These are phyloP conservation scores for Glycine soja DNA, from an alignment of 306 rosid genomes.

Conservation along the genomic window DNA sequence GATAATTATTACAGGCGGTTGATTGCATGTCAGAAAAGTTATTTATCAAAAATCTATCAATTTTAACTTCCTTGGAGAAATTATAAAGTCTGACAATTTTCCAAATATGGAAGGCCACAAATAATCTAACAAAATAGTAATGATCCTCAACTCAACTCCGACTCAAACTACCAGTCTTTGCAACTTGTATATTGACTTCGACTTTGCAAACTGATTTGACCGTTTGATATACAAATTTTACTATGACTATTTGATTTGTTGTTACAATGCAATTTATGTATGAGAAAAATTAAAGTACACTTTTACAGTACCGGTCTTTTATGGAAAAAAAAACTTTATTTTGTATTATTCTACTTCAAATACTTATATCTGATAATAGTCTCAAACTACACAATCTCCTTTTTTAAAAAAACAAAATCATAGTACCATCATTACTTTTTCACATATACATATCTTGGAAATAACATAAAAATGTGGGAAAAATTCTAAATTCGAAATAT, in stretches of 20 bases:
- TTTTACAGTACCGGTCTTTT: neutral
- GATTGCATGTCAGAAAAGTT: neutral
- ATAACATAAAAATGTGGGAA: neutral
- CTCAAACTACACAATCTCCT: neutral
- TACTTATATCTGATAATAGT: neutral
- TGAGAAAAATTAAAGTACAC: neutral
- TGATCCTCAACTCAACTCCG: neutral
- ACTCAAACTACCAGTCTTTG: constrained; percentile 56
- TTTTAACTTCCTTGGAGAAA: neutral
- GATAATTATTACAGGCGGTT: neutral
- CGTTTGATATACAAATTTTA: neutral
- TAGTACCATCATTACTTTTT: neutral
- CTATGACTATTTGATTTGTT: neutral
- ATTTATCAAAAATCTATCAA: neutral
- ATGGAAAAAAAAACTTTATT: neutral
- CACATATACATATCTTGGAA: neutral
- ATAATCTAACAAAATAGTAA: neutral
- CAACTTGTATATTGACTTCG: neutral
- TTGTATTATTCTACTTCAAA: neutral
- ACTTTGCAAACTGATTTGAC: constrained; percentile 21
- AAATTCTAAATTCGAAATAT: neutral
- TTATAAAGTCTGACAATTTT: neutral
- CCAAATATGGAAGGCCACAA: constrained; percentile 4
- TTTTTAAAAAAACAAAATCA: neutral
- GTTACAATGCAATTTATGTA: neutral